Evolutionary conservation across 2,329 filamentous ascomycete genomes (phyloP), one percentile per base, ranked within the genome.

Genomic region (Lasiodiplodia hormozganensis): DNA sequence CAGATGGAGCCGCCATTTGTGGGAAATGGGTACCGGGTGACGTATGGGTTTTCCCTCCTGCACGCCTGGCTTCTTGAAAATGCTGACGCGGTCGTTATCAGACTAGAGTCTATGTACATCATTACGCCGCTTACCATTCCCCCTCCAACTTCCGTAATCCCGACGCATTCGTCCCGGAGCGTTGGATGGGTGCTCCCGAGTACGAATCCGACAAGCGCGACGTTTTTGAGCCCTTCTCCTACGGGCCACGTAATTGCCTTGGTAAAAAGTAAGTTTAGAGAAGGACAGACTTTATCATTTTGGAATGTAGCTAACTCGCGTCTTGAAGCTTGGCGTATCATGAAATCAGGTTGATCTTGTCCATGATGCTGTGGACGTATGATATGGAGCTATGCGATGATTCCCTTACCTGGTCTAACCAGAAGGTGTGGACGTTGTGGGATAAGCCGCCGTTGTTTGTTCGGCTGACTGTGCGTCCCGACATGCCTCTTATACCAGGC

Each of bases 211-310:
- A 79, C 40, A 72, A 78, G 28, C 76, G 74, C 49, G 73, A 72
- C 6, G 80, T 74, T n/a, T 69, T 83, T 14, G 79, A 84, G 25
- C 75, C 82, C 0, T 86, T 86, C 71, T 80, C 78, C 1, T 74
- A 79, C 43, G 84, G 83, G 0, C 76, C 81, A 0, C 74, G 83
- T 21, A 75, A 79, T 54, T 80, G 78, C 62, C 38, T 80, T 31
- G 78, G 77, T 2, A 79, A 78, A 70, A 78, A 79, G 38, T 78
- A 73, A 69, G 76, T 74, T 28, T 5, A 1, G 28, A 28, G 28
- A 28, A 1, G 28, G 28, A 4, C 28, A 28, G 4, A 1, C 12
- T 21, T 38, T 18, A 18, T 23, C 10, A 70, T 28, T 23, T n/a
- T 8, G 7, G 12, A n/a, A 40, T 28, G n/a, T 25, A 36, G 70